Evolutionary conservation across 148 eudicot species (phyloP).

Genomic region (Oxyria digyna): DNA sequence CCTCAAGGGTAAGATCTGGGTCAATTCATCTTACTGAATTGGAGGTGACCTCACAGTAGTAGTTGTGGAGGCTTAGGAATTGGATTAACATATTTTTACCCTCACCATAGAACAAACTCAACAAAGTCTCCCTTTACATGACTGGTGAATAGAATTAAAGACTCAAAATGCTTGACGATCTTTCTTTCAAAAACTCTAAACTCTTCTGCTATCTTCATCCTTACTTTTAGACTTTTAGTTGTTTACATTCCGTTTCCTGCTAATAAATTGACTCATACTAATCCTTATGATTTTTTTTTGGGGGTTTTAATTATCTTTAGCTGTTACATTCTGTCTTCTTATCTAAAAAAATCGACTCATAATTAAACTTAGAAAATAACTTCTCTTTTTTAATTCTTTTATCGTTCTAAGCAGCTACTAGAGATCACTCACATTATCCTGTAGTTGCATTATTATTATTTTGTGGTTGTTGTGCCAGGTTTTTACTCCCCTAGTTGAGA

Average conservation of each 20-base stretch:
- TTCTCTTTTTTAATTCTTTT: too few relatives aligned
- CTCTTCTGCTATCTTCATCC: not conserved
- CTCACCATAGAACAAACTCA: not conserved
- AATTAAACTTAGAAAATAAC: too few relatives aligned
- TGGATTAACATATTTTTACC: not conserved
- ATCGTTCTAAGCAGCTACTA: not conserved
- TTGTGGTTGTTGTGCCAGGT: slow-evolving; percentile 33
- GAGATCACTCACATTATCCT: not conserved
- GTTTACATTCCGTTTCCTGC: too few relatives aligned
- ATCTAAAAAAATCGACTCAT: not conserved
- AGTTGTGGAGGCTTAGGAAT: not conserved
- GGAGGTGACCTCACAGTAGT: not conserved
- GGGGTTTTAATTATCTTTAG: too few relatives aligned
- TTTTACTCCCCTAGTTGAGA: slow-evolving; percentile 87
- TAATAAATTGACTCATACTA: too few relatives aligned
- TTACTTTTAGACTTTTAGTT: not conserved
- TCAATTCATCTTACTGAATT: not conserved
- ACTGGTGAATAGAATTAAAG: too few relatives aligned
- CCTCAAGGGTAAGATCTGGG: not conserved
- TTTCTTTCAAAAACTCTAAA: not conserved
- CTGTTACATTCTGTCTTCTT: not conserved
- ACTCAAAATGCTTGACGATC: not conserved
- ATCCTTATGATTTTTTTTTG: too few relatives aligned
- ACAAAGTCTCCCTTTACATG: not conserved
- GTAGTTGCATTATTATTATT: not conserved